A percentile compares a stretch with the other conserved stretches of the same genome.
phyloP scores from a whole-genome alignment of 495 filamentous ascomycete species.

The Penicillium silybi region DNA sequence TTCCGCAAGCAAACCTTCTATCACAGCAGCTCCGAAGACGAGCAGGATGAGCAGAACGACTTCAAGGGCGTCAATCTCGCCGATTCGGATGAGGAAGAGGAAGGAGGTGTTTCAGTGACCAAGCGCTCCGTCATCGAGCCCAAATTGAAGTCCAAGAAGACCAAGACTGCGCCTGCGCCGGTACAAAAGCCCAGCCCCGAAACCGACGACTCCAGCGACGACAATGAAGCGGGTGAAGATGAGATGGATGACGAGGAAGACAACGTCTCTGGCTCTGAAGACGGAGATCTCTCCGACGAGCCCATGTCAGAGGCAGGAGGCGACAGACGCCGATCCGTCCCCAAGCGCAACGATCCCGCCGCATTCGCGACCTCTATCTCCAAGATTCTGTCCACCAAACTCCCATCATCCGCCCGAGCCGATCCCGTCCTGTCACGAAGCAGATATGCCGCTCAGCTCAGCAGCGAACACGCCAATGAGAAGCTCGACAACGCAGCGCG shows the following conservation, averaged over 20 bases:
- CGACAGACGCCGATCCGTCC: slow-evolving; percentile 22
- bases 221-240: slow-evolving; percentile 35
- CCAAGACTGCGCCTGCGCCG: slow-evolving; percentile 15
- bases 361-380: slow-evolving; percentile 89
- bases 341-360: slow-evolving; percentile 82
- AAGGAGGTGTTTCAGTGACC: slow-evolving; percentile 21
- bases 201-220: slow-evolving; percentile 20
- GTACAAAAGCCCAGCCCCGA: slow-evolving; percentile 10
- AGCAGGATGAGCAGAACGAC: slow-evolving; percentile 42
- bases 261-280: slow-evolving; percentile 25
- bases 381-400: slow-evolving; percentile 84
- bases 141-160: slow-evolving; percentile 23
- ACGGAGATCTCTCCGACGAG: slow-evolving; percentile 21
- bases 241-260: slow-evolving; percentile 32
- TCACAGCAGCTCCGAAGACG: slow-evolving; percentile 67
- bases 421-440: slow-evolving; percentile 89
- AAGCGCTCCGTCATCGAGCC: slow-evolving; percentile 9
- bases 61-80: slow-evolving; percentile 63
- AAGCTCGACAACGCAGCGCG: slow-evolving; percentile 78
- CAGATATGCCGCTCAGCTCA: slow-evolving; percentile 60
- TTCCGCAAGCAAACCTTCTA: slow-evolving; percentile 67
- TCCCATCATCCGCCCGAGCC: slow-evolving; percentile 69
- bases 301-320: slow-evolving; percentile 15
- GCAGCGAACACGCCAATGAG: slow-evolving; percentile 61
- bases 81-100: slow-evolving; percentile 62